phyloP scores from a whole-genome alignment of 139 green algal species.

The Micractinium conductrix region DNA sequence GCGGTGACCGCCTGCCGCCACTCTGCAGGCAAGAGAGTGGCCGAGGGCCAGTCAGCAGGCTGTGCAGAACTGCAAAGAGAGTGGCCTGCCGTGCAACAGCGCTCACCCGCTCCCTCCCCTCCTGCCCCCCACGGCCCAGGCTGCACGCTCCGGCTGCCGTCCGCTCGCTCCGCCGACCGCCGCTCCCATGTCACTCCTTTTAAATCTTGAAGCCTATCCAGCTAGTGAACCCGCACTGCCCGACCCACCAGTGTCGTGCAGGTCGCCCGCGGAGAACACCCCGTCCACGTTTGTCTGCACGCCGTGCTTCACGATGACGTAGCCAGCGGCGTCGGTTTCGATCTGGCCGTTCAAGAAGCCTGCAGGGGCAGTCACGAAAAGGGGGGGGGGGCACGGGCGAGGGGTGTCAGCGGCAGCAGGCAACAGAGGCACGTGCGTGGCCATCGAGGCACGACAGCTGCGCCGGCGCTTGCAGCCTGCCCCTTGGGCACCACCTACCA shows the following conservation, averaged over 20 bases:
- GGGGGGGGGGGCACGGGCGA: neutral
- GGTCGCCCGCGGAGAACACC: constrained; percentile 93
- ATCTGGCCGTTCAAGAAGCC: constrained; percentile 66
- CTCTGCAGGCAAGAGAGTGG: neutral
- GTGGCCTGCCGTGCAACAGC: too few species aligned
- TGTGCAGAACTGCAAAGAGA: too few species aligned
- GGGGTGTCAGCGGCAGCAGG: neutral
- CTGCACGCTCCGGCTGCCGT: too few species aligned
- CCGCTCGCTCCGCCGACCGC: too few species aligned
- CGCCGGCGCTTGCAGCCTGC: too few species aligned
- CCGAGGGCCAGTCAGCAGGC: too few species aligned
- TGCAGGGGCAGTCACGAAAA: neutral
- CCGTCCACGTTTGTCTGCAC: constrained; percentile 79
- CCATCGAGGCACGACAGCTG: too few species aligned
- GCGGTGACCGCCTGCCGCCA: constrained; percentile 94
- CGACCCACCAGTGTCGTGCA: constrained; percentile 92
- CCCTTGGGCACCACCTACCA: neutral
- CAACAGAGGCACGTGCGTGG: neutral
- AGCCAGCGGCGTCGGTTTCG: constrained; percentile 90
- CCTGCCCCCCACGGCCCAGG: too few species aligned
- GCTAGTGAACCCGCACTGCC: too few species aligned
- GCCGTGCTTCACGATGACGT: constrained; percentile 69
- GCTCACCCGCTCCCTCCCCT: too few species aligned
- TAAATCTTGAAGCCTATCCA: too few species aligned
- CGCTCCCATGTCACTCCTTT: too few species aligned